A percentile compares a stretch with the other conserved stretches of the same genome.
Conservation (phyloP, 2,329 filamentous ascomycete genomes). For the Apiospora rasikravindrae region DNA sequence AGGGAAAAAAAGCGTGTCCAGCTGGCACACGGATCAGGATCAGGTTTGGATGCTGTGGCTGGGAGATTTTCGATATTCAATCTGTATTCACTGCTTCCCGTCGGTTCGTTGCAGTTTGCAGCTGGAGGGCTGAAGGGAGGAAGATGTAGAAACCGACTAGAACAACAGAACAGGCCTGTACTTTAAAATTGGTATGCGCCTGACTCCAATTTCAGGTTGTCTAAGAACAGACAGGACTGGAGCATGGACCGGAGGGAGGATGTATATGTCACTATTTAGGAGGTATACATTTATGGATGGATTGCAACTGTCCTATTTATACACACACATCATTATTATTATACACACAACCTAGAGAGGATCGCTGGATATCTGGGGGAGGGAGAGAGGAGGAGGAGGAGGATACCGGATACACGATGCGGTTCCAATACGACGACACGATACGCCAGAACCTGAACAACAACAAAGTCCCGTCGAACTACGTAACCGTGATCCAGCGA, state of each 20-base stretch:
- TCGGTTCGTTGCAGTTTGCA: background rate
- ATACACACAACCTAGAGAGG: background rate
- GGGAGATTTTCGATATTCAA: background rate
- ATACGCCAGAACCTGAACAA: constrained; percentile 16
- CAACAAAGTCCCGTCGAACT: constrained; percentile 2
- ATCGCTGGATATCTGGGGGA: constrained; percentile 9
- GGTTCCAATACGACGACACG: constrained; percentile 1
- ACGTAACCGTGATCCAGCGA: constrained; percentile 6
- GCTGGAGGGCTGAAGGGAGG: background rate
- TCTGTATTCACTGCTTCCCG: background rate
- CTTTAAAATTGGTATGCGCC: background rate
- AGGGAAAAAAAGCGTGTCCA: background rate
- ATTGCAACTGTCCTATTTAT: constrained; percentile 9
- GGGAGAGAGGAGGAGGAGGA: background rate
- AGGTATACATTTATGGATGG: background rate
- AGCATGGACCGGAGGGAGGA: constrained; percentile 6
- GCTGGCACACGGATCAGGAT: constrained; percentile 9
- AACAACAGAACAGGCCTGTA: background rate
- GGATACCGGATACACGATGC: background rate
- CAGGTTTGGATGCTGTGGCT: background rate
- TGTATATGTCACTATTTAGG: background rate
- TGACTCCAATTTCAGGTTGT: background rate
- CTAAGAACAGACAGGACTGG: constrained; percentile 2
- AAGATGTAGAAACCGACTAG: background rate
- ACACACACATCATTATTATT: background rate